Evolutionary conservation across 768 basidiomycete species (phyloP).

Genomic region (Sarcodon sp.): DNA sequence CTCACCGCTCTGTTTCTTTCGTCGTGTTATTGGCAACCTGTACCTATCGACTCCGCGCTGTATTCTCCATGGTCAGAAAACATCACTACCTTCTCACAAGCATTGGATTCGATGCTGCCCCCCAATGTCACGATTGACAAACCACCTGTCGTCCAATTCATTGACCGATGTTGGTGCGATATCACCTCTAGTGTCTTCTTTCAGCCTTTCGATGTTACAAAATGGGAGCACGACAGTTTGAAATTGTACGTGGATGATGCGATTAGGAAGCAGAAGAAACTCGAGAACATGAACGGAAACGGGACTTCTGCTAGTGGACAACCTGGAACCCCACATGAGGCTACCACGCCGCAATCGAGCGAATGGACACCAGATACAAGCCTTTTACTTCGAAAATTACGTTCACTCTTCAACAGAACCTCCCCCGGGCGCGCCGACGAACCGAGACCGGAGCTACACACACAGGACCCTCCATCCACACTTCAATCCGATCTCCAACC

Average conservation of each 20-base stretch:
- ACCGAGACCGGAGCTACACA: no score
- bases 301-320: not conserved
- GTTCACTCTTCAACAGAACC: not conserved
- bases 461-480: not conserved
- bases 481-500: not conserved
- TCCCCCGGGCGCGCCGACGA: not conserved
- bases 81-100: slow-evolving; percentile 62
- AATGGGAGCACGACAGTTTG: slow-evolving; percentile 63
- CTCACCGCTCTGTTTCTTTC: slow-evolving; percentile 76
- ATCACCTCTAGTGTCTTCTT: slow-evolving; percentile 52
- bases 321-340: not conserved
- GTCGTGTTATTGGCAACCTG: slow-evolving; percentile 84
- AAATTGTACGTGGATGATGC: slow-evolving; percentile 23
- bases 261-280: slow-evolving; percentile 18
- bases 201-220: slow-evolving; percentile 62
- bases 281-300: slow-evolving; percentile 2
- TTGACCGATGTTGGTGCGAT: slow-evolving; percentile 84
- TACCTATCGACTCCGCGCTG: slow-evolving; percentile 50
- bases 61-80: slow-evolving; percentile 54
- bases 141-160: slow-evolving; percentile 48
- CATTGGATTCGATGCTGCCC: slow-evolving; percentile 29
- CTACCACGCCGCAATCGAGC: not conserved
- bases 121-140: slow-evolving; percentile 26
- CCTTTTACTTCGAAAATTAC: not conserved
- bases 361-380: not conserved